Evolutionary conservation across 768 basidiomycete genomes (phyloP), one percentile per base, ranked within the genome.

Genomic region (Phlegmacium glaucopus): DNA sequence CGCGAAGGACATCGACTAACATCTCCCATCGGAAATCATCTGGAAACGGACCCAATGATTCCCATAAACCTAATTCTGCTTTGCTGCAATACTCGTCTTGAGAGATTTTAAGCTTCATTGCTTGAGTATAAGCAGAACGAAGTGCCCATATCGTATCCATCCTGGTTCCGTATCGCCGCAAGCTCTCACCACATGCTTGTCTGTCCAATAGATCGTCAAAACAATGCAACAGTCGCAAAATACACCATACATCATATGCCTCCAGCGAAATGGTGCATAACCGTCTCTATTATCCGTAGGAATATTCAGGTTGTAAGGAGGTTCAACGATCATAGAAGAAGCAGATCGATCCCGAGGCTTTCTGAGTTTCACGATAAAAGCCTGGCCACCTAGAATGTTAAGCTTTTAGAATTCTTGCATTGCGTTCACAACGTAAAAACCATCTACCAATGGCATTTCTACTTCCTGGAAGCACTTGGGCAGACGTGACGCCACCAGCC

Each of bases 401-500:
- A 39, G 13, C 16, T 10, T 35, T 29, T 41, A 7, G 37, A 42
- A 29, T 27, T 16, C 27, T 27, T 5, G 17, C 7, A 29, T 27
- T 35, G 40, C 2, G 16, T 3, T 25, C 2, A 15, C 39, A 16
- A 17, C 26, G n/a, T n/a, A 29, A 32, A 26, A 32, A 9, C 9
- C 25, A 49, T 49, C 41, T 54, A 87, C 89, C 89, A 41, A 91
- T 87, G 34, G 79, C 82, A 65, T 90, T 87, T 22, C 64, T 77
- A 45, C 78, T 83, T 6, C 91, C 93, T 8, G 93, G 89, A 4
- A 94, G 68, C 34, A 94, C 72, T 55, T 90, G 86, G 12, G 79
- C 83, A 2, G 91, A 86, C 0, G 94, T 95, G 28, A 95, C 85
- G 11, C 94, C 94, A 9, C 93, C 93, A 3, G 94, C 78, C 45